Evolutionary conservation across 2,329 filamentous ascomycete species (phyloP).

Genomic region (Xylariaceae sp.): DNA sequence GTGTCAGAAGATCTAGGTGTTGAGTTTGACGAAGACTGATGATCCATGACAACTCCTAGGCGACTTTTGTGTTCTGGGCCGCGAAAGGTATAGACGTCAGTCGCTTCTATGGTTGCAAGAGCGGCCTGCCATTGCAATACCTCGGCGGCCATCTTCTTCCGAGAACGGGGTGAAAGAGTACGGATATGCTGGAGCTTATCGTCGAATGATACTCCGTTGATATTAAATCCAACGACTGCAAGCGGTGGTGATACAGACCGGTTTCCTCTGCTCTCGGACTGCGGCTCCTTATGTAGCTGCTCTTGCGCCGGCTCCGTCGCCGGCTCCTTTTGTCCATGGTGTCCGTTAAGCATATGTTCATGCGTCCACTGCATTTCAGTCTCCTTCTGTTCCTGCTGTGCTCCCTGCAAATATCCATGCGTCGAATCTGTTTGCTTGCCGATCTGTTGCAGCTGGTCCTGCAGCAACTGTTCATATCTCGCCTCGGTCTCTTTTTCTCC

Average conservation of each 20-base stretch:
- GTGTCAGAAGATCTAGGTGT: slow-evolving; percentile 2
- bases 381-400: background rate
- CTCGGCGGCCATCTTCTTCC: slow-evolving; percentile 26
- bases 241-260: background rate
- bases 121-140: slow-evolving; percentile 30
- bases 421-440: too few relatives aligned
- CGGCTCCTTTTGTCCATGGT: background rate
- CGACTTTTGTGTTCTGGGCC: background rate
- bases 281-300: background rate
- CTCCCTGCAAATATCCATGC: background rate
- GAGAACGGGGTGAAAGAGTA: slow-evolving; percentile 24
- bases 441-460: too few relatives aligned
- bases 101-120: slow-evolving; percentile 27
- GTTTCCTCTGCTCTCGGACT: background rate
- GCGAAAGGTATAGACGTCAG: background rate
- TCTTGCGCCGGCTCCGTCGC: background rate
- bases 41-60: background rate
- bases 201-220: slow-evolving; percentile 20
- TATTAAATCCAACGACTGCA: slow-evolving; percentile 1
- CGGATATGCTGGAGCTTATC: slow-evolving; percentile 26
- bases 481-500: too few relatives aligned
- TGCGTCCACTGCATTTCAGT: background rate
- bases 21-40: slow-evolving; percentile 1
- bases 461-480: too few relatives aligned
- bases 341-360: background rate